phyloP scores from a whole-genome alignment of 768 basidiomycete genomes.

The Fistulinella prunicolor region DNA sequence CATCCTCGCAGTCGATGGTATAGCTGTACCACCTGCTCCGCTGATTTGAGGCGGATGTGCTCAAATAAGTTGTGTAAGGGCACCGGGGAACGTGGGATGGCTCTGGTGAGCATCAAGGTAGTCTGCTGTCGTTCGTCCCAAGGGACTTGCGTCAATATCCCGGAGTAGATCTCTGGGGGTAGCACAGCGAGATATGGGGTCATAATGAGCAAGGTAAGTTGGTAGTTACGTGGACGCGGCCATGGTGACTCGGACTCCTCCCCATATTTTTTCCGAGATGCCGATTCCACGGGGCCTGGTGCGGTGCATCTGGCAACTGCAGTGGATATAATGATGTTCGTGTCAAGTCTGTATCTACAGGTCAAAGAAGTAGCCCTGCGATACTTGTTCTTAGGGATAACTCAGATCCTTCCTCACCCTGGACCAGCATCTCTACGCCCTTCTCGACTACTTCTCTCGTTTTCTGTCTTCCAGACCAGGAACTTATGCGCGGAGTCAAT shows the following conservation, averaged over 20 bases:
- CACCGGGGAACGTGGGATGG: conserved; percentile 59
- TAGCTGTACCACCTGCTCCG: conserved; percentile 55
- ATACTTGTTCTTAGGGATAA: conserved; percentile 28
- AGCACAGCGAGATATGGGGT: conserved; percentile 34
- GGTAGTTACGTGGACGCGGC: neutral
- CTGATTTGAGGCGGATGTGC: conserved; percentile 47
- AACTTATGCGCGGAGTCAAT: conserved; percentile 42
- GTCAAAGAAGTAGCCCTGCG: conserved; percentile 25
- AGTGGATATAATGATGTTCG: too few species aligned
- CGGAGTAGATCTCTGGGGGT: conserved; percentile 65
- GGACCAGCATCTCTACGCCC: conserved; percentile 45
- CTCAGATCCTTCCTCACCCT: conserved; percentile 30
- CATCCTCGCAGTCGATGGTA: conserved; percentile 50
- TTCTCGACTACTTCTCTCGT: conserved; percentile 49
- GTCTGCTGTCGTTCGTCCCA: conserved; percentile 46
- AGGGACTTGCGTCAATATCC: conserved; percentile 54
- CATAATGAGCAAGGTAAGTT: conserved; percentile 11
- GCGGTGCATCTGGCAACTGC: too few species aligned
- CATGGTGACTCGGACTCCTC: too few species aligned
- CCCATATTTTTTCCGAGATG: too few species aligned
- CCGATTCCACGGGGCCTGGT: too few species aligned
- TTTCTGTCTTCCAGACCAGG: conserved; percentile 49
- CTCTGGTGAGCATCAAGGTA: conserved; percentile 56
- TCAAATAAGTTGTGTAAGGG: conserved; percentile 57
- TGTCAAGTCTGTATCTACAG: neutral